Conservation (phyloP, 331 rosid species). For the Prunus yedoensis region DNA sequence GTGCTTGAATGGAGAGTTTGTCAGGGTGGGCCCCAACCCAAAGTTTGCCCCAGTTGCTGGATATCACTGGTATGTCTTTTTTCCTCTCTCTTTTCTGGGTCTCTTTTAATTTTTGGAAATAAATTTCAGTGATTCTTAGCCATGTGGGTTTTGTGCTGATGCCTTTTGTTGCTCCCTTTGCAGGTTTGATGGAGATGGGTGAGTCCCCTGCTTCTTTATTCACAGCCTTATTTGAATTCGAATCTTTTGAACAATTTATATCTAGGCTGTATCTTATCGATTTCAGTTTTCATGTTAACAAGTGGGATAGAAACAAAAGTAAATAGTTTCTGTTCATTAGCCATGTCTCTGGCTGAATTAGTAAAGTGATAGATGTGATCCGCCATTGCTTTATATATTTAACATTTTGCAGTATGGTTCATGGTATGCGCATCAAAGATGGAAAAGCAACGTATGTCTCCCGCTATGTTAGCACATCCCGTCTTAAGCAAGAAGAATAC, state of each 20-base stretch:
- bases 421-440: constrained; percentile 92
- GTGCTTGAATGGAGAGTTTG: constrained; percentile 95
- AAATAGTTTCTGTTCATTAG: not conserved
- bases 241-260: not conserved
- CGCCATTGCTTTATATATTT: not conserved
- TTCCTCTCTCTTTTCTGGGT: not conserved
- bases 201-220: constrained; percentile 29
- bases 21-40: constrained; percentile 88
- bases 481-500: constrained; percentile 85
- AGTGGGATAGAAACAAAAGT: not conserved
- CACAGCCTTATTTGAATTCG: constrained; percentile 14
- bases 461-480: constrained; percentile 77
- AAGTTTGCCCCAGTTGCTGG: constrained; percentile 88
- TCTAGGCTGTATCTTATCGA: not conserved
- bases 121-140: constrained; percentile 6
- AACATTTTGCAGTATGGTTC: constrained; percentile 77
- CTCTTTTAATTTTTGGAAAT: not conserved
- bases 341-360: not conserved
- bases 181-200: constrained; percentile 99
- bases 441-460: constrained; percentile 91
- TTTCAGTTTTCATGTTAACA: not conserved
- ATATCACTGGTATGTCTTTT: constrained; percentile 65
- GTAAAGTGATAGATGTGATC: not conserved
- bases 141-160: constrained; percentile 29
- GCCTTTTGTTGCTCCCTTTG: constrained; percentile 33